Conservation (phyloP, 495 filamentous ascomycete genomes). For the Penicillium alfredii region DNA sequence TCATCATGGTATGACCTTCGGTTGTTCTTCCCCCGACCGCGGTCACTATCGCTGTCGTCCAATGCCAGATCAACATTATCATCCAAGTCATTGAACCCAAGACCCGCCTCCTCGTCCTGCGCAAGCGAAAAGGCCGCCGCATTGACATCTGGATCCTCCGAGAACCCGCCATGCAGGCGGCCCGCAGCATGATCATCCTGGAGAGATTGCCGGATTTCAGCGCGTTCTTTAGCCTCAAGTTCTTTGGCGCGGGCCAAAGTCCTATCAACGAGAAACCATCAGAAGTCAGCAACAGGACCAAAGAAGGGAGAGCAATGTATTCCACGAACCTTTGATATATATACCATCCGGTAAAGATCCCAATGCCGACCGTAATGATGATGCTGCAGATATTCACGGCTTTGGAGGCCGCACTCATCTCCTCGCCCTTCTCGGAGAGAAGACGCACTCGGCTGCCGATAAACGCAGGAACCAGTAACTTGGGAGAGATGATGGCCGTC, state of each 20-base stretch:
- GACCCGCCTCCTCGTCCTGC: constrained; percentile 44
- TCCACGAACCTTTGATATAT: constrained; percentile 64
- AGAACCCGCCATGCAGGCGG: constrained; percentile 36
- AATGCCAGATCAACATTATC: constrained; percentile 39
- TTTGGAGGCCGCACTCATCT: constrained; percentile 49
- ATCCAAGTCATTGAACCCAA: constrained; percentile 41
- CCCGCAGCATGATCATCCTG: constrained; percentile 36
- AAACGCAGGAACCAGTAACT: constrained; percentile 88
- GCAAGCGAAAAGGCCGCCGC: constrained; percentile 39
- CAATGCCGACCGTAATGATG: constrained; percentile 60
- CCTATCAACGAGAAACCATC: constrained; percentile 22
- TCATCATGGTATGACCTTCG: constrained; percentile 43
- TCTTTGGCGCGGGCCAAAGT: constrained; percentile 80
- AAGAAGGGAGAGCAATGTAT: background rate
- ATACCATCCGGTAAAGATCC: constrained; percentile 69
- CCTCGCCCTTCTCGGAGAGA: constrained; percentile 61
- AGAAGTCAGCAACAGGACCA: constrained; percentile 2
- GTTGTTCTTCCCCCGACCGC: constrained; percentile 18
- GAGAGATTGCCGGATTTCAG: constrained; percentile 38
- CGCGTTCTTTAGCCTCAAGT: constrained; percentile 74
- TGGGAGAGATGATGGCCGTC: constrained; percentile 71
- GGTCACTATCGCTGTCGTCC: constrained; percentile 34
- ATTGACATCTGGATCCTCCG: constrained; percentile 42
- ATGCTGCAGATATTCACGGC: constrained; percentile 80
- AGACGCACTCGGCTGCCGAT: constrained; percentile 66